Evolutionary conservation across 2,329 filamentous ascomycete species (phyloP).

Genomic region (Teratosphaeria gauchensis): DNA sequence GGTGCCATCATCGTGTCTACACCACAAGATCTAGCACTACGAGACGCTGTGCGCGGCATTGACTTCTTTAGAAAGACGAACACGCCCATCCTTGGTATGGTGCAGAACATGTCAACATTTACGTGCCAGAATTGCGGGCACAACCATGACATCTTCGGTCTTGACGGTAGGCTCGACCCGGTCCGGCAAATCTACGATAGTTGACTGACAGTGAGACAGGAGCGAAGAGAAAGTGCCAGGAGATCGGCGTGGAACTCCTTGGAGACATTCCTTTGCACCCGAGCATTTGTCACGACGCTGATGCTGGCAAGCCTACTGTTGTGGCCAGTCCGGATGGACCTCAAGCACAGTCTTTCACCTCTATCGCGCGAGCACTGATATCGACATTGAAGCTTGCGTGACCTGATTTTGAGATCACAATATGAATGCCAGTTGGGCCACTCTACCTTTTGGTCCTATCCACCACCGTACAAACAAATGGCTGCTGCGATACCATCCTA

Average conservation of each 20-base stretch:
- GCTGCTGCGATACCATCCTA: no score
- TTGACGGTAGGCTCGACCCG: slow-evolving; percentile 20
- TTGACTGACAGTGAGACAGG: slow-evolving; percentile 34
- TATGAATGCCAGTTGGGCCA: background rate
- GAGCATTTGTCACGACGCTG: slow-evolving; percentile 76
- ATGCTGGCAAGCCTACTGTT: slow-evolving; percentile 79
- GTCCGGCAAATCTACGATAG: no score
- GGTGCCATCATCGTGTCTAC: slow-evolving; percentile 82
- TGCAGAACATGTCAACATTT: slow-evolving; percentile 87
- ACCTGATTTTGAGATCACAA: background rate
- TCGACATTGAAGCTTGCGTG: background rate
- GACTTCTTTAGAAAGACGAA: slow-evolving; percentile 85
- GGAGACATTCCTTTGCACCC: slow-evolving; percentile 84
- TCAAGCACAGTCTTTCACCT: slow-evolving; percentile 58
- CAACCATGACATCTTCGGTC: slow-evolving; percentile 28
- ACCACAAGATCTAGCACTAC: slow-evolving; percentile 83
- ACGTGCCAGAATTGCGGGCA: slow-evolving; percentile 54
- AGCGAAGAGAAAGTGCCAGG: slow-evolving; percentile 58
- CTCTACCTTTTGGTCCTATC: background rate
- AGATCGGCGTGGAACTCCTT: slow-evolving; percentile 67
- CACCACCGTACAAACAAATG: no score
- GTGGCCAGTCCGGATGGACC: slow-evolving; percentile 71
- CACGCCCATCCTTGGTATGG: slow-evolving; percentile 72
- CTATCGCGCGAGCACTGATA: slow-evolving; percentile 1
- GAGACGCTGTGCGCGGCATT: slow-evolving; percentile 84